Conservation (phyloP, 306 rosid genomes). For the Fagus crenata region DNA sequence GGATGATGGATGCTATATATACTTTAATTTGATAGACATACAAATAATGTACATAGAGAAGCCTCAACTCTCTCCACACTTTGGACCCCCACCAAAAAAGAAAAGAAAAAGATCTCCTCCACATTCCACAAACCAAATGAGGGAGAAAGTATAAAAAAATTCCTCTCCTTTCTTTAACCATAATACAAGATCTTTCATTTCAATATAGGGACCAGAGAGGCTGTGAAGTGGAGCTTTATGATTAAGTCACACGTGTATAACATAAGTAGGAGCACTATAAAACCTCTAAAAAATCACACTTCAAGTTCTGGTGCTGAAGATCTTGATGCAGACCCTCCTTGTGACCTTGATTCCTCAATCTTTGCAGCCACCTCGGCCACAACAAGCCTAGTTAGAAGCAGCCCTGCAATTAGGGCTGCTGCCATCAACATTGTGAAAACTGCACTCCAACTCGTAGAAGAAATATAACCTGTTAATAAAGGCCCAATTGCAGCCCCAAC, state of each 20-base stretch:
- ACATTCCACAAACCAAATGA: constrained; percentile 6
- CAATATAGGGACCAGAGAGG: constrained; percentile 10
- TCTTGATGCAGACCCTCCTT: constrained; percentile 32
- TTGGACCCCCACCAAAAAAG: not conserved
- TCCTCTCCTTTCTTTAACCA: constrained; percentile 37
- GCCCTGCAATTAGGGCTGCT: constrained; percentile 84
- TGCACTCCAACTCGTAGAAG: constrained; percentile 74
- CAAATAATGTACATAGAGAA: constrained; percentile 8
- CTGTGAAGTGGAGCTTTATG: constrained; percentile 31
- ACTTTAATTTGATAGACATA: constrained; percentile 38
- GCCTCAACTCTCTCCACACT: not conserved
- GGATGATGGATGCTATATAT: constrained; percentile 5
- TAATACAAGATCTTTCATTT: constrained; percentile 6
- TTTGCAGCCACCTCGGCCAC: constrained; percentile 72
- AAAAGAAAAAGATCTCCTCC: constrained; percentile 3
- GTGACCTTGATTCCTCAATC: constrained; percentile 63
- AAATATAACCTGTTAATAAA: constrained; percentile 80
- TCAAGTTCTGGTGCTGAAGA: constrained; percentile 28
- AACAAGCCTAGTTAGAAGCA: constrained; percentile 83
- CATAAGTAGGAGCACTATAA: not conserved
- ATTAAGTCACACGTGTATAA: constrained; percentile 13
- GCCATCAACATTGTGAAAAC: constrained; percentile 94
- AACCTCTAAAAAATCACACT: constrained; percentile 37
- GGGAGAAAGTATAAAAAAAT: constrained; percentile 34
- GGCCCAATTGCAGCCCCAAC: constrained; percentile 98